Percentiles rank a stretch among this genome's conserved stretches.
phyloP scores from a whole-genome alignment of 495 filamentous ascomycete genomes.

The Penicillium canescens region DNA sequence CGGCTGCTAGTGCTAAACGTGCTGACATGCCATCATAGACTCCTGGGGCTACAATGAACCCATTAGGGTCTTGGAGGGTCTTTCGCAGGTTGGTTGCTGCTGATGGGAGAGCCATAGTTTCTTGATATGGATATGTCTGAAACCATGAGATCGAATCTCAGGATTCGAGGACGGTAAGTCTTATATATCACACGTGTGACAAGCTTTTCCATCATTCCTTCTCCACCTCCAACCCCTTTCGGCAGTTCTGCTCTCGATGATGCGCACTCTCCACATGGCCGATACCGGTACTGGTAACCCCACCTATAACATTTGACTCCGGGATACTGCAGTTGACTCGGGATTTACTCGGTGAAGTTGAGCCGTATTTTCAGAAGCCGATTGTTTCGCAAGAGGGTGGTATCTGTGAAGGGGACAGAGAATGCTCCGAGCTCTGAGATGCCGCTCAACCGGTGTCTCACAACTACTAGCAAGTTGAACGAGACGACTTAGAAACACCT shows the following conservation, averaged over 20 bases:
- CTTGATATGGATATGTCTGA: not conserved
- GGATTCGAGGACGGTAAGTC: not conserved
- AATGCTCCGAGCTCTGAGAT: too few relatives aligned
- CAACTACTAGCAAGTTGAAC: not conserved
- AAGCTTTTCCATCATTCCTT: conserved; percentile 5
- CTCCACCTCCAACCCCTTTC: not conserved
- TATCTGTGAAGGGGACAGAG: not conserved
- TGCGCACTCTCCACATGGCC: not conserved
- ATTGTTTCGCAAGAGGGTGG: not conserved
- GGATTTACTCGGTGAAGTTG: not conserved
- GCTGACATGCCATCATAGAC: conserved; percentile 72
- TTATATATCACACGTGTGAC: not conserved
- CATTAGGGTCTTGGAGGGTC: conserved; percentile 30
- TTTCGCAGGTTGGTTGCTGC: conserved; percentile 33
- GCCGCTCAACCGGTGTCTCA: not conserved
- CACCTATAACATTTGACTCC: too few relatives aligned
- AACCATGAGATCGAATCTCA: not conserved
- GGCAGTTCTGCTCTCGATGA: not conserved
- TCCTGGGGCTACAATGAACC: conserved; percentile 57
- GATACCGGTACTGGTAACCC: not conserved
- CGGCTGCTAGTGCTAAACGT: conserved; percentile 59
- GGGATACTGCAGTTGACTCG: not conserved
- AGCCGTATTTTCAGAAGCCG: not conserved
- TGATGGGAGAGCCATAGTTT: conserved; percentile 28
- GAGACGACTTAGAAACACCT: not conserved